Base-by-base conservation (phyloP, 1,284 basidiomycete genomes). In the Schizophyllum amplum region DNA sequence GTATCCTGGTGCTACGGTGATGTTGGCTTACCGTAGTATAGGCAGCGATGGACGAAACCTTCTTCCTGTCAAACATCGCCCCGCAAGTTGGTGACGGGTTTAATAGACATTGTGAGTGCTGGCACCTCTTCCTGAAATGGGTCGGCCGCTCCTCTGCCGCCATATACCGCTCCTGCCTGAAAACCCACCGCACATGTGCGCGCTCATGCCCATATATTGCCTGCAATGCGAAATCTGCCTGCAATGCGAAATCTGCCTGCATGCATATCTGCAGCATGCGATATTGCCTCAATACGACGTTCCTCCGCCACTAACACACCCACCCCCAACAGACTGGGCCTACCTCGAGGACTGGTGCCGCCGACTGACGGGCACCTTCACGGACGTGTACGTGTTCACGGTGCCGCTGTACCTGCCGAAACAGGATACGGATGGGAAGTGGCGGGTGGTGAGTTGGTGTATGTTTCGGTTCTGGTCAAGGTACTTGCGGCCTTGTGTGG, bases 21-120 rank as follows among this genome's bases (percentile, higher is more conserved):
- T 24, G 21, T 48, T 27, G 20, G 54, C 27, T 26, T 21, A 50
- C 25, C 24, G 17, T 27, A 52, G 50, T 20, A 25, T 71, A 98
- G 79, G 78, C 83, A 58, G 97, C 96, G 4, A 98, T 99, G 96
- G 73, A 98, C 69, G 94, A 99, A 74, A 99, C 97, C 0, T 99
- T 99, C 72, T 75, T 91, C 48, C 74, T 99, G 53, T 87, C 92
- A 4, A 99, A 99, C 68, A 98, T 99, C 57, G 95, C 97, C 0
- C 97, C 97, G 42, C 97, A 99, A 80, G 94, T 99, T 11, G 97
- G 97, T 1, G 91, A 85, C 51, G 96, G 96, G 0, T 99, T 99
- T 79, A 99, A 99, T 69, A 79, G 97, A 55, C 94, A 99, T 69
- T 99, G 94, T 92, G 65, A 60, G 83, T 71, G n/a, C n/a, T n/a